phyloP scores from a whole-genome alignment of 2,329 filamentous ascomycete genomes.

The Microdochium nivale region DNA sequence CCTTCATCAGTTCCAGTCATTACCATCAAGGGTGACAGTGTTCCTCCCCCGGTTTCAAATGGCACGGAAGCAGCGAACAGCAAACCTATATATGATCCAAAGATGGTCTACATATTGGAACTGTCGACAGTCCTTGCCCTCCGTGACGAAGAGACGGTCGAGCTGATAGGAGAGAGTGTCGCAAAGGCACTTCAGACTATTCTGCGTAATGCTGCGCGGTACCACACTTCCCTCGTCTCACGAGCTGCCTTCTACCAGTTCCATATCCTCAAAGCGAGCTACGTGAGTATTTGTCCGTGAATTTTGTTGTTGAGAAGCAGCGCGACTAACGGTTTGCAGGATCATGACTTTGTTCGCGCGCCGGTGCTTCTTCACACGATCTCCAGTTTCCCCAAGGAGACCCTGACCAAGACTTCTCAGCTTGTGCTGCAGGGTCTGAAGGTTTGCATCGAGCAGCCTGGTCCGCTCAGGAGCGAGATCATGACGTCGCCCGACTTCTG shows the following conservation, averaged over 20 bases:
- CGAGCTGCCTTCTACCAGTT: conserved; percentile 83
- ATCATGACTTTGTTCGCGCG: conserved; percentile 83
- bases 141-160: conserved; percentile 64
- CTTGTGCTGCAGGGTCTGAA: conserved; percentile 72
- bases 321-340: conserved; percentile 38
- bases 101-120: conserved; percentile 83
- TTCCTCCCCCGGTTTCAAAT: conserved; percentile 52
- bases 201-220: conserved; percentile 67
- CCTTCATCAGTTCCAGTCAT: conserved; percentile 66
- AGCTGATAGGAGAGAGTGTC: conserved; percentile 67
- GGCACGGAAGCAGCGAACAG: conserved; percentile 44
- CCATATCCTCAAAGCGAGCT: conserved; percentile 71
- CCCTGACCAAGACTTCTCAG: conserved; percentile 66
- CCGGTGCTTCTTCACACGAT: conserved; percentile 89
- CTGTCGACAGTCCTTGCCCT: conserved; percentile 76
- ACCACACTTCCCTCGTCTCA: conserved; percentile 78
- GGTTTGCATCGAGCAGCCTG: conserved; percentile 69
- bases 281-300: conserved; percentile 49
- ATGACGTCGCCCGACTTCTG: conserved; percentile 97
- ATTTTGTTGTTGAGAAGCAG: not conserved
- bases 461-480: conserved; percentile 78
- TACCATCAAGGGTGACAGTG: conserved; percentile 78
- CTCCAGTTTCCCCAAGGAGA: conserved; percentile 73
- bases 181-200: conserved; percentile 74
- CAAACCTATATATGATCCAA: conserved; percentile 70